Evolutionary conservation across 2,329 filamentous ascomycete species (phyloP), one percentile per base, ranked within the genome.

Genomic region (Ambrosiella cleistominuta): DNA sequence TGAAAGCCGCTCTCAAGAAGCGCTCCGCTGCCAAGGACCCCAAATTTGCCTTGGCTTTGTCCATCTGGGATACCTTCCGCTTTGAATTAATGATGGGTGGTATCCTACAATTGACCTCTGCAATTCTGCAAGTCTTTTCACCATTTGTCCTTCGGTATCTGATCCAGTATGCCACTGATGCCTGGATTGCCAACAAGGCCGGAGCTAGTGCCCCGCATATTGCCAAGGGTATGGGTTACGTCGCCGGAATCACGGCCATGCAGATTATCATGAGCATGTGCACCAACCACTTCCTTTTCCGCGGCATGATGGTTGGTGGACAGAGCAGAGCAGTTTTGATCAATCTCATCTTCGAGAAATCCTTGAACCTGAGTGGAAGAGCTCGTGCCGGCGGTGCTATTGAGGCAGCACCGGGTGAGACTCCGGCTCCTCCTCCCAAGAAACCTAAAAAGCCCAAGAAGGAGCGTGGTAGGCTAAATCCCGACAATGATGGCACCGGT

Each of bases 281-380:
- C 35, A 88, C 83, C 1, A 94, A 90, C 66, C 91, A 97, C 66
- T 96, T 95, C 71, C 84, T 97, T 66, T 97, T 91, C 66, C 81
- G 83, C 19, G 89, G 91, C 19, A 94, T 95, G 85, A 83, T 94
- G 71, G 81, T 94, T 44, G 93, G 91, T 62, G 93, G 88, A 0
- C 84, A 96, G 71, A 73, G 80, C 7, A 79, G 91, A 67, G 88
- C 83, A 0, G 85, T 88, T 0, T 72, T 97, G 49, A 95, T 96
- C 63, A 81, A 86, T 19, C 72, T 89, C 60, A 88, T 97, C 60
- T 97, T 95, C 66, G 87, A 93, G 67, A 97, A 97, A 69, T 82
- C 88, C 2, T 88, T 96, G 83, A 83, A 82, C 55, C 78, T 97
- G 13, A 96, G 90, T 0, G 88, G 85, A 9, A 79, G 90, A 55